Evolutionary conservation across 441 rosid genomes (phyloP), one percentile per base, ranked within the genome.

Genomic region (Gossypium schwendimanii): DNA sequence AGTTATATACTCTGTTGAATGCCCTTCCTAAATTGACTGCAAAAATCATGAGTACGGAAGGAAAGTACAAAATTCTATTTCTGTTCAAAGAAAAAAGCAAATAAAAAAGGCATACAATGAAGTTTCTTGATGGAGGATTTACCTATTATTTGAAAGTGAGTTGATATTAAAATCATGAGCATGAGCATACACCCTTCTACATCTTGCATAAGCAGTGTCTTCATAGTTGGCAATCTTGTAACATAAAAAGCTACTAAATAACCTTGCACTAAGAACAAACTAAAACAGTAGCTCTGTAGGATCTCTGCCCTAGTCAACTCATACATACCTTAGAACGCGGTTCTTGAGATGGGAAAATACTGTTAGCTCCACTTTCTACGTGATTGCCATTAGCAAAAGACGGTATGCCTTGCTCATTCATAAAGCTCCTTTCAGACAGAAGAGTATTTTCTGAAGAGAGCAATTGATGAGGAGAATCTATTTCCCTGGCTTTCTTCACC

Each of bases 111-210:
- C 52, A 59, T 17, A 44, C 33, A 28, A 75, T 7, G 33, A 73
- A 71, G 15, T 58, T 44, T 73, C 50, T 23, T 15, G 53, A 57
- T 39, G 54, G 54, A 58, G 39, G 52, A 60, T 71, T 80, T 81
- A 91, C 99, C 99, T 92, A 83, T 94, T 95, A 78, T 81, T 89
- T n/a, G 99, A 89, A 71, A 95, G 84, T 36, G 99, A 95, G 79
- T 95, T 92, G 85, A 95, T 86, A 84, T 89, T 89, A 79, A 87
- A 95, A 78, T 87, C 90, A 77, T 88, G 96, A 55, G 93, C 96
- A 82, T 80, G 88, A 71, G 84, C 83, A 84, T 83, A 90, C 73
- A 84, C 85, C 88, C 72, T 88, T 63, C 88, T 85, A 75, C 91
- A 88, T 75, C 85, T 84, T 70, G 91, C 82, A 77, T 63, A 79